These are phyloP conservation scores for Phaeoacremonium minimum DNA, from an alignment of 2,329 filamentous ascomycete genomes.

Conservation along the genomic window DNA sequence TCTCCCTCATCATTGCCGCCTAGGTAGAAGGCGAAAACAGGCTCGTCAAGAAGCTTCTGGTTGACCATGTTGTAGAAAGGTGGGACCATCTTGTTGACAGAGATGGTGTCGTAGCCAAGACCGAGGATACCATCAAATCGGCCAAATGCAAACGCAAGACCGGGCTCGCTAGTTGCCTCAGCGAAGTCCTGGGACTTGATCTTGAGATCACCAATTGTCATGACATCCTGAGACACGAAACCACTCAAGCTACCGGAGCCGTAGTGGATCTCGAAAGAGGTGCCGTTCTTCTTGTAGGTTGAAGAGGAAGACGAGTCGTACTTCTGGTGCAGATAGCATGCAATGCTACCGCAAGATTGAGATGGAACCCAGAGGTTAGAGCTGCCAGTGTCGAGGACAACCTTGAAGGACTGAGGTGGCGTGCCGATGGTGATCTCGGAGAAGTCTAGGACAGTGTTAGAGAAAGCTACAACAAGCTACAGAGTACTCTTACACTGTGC, in stretches of 20 bases:
- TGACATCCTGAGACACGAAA: conserved; percentile 83
- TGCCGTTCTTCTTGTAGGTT: conserved; percentile 91
- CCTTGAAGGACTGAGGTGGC: conserved; percentile 94
- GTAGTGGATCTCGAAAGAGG: conserved; percentile 88
- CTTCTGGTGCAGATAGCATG: conserved; percentile 95
- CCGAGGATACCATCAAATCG: conserved; percentile 96
- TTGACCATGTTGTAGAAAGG: conserved; percentile 96
- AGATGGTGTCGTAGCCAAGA: conserved; percentile 90
- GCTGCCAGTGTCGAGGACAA: conserved; percentile 95
- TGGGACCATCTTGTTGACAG: conserved; percentile 91
- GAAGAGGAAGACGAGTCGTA: conserved; percentile 90
- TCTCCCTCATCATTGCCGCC: conserved; percentile 64
- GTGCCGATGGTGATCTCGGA: conserved; percentile 91
- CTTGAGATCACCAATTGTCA: conserved; percentile 84
- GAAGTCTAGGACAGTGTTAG: conserved; percentile 66
- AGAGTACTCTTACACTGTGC: conserved; percentile 77
- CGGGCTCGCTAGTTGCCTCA: conserved; percentile 92
- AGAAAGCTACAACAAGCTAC: background rate
- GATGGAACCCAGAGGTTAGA: conserved; percentile 99
- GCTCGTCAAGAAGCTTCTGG: conserved; percentile 84
- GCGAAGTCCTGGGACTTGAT: conserved; percentile 92
- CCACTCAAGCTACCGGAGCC: conserved; percentile 92
- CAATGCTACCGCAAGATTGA: conserved; percentile 84
- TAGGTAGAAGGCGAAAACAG: conserved; percentile 96
- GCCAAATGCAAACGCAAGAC: conserved; percentile 95